Evolutionary conservation across 495 filamentous ascomycete genomes (phyloP).

Genomic region (Aspergillus campestris): DNA sequence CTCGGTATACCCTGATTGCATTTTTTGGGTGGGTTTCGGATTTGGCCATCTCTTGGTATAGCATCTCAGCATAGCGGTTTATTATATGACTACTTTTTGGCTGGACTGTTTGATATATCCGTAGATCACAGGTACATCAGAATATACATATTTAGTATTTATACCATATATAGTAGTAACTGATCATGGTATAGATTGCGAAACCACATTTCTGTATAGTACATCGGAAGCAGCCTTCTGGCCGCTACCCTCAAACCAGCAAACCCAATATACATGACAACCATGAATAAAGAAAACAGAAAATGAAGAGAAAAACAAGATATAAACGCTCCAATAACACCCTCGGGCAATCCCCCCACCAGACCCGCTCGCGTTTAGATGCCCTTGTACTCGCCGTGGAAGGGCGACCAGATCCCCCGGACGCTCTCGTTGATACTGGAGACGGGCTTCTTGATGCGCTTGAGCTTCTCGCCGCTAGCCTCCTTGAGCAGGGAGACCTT

Average conservation of each 20-base stretch:
- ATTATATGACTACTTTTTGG: constrained; percentile 1
- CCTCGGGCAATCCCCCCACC: no score
- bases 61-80: constrained; percentile 1
- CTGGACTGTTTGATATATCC: neutral
- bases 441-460: constrained; percentile 71
- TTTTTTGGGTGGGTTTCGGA: constrained; percentile 3
- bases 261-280: constrained; percentile 20
- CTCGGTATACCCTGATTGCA: constrained; percentile 18
- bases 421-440: constrained; percentile 84
- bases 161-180: no score
- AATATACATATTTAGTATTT: no score
- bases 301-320: constrained; percentile 4
- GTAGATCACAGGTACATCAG: neutral
- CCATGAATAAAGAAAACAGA: constrained; percentile 1
- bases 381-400: constrained; percentile 57
- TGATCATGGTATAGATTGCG: no score
- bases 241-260: no score
- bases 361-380: constrained; percentile 17
- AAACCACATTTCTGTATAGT: no score
- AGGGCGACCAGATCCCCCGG: constrained; percentile 90
- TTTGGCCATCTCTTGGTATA: neutral
- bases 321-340: constrained; percentile 7
- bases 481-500: constrained; percentile 75
- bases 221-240: no score
- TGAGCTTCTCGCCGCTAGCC: constrained; percentile 80